A percentile compares a stretch with the other conserved stretches of the same genome.
phyloP scores from a whole-genome alignment of 2,329 filamentous ascomycete species.

The Diaporthe sp. region DNA sequence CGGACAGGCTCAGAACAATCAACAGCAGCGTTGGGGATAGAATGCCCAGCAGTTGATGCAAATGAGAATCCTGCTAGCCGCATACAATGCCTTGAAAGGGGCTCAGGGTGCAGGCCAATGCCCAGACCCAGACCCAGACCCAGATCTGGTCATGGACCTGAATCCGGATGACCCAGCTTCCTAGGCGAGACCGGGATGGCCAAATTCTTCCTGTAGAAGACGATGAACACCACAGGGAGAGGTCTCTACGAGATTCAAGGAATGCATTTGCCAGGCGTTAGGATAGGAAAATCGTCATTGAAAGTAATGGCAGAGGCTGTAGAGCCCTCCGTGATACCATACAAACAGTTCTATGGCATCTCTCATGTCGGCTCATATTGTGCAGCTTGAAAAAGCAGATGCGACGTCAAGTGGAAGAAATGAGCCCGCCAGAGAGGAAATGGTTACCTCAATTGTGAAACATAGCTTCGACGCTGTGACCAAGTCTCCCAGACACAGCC shows the following conservation, averaged over 20 bases:
- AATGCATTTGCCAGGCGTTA: slow-evolving; percentile 29
- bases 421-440: slow-evolving; percentile 7
- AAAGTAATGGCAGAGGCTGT: background rate
- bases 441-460: slow-evolving; percentile 23
- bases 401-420: slow-evolving; percentile 2
- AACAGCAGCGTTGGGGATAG: slow-evolving; percentile 42
- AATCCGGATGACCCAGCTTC: background rate
- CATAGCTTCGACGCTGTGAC: slow-evolving; percentile 24
- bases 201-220: background rate
- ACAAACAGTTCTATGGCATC: background rate
- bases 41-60: slow-evolving; percentile 22
- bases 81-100: slow-evolving; percentile 7
- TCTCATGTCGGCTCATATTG: background rate
- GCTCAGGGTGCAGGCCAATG: background rate
- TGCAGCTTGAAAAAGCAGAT: slow-evolving; percentile 6
- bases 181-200: background rate
- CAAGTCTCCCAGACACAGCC: background rate
- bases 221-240: background rate
- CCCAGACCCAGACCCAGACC: background rate
- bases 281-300: background rate
- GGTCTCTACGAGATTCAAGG: background rate
- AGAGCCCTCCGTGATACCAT: background rate
- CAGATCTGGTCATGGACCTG: slow-evolving; percentile 7
- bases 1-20: slow-evolving; percentile 40
- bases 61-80: slow-evolving; percentile 16